Evolutionary conservation across 2,329 filamentous ascomycete genomes (phyloP).

Genomic region (Furcasterigmium furcatum): DNA sequence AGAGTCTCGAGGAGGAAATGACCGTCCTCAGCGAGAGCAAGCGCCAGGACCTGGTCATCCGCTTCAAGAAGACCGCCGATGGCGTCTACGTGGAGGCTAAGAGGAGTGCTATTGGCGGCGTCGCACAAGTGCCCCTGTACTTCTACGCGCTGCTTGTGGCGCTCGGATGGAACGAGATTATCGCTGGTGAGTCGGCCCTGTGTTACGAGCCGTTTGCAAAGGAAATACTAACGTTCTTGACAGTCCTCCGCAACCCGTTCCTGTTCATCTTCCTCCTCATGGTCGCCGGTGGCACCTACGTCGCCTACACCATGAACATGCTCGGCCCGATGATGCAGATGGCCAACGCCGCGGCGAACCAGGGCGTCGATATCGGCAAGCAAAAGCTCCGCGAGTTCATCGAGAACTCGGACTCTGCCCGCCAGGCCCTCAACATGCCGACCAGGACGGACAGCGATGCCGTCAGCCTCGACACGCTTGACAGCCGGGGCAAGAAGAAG

Average conservation of each 20-base stretch:
- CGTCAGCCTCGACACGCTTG: constrained; percentile 58
- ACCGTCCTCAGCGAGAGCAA: constrained; percentile 89
- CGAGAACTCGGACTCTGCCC: constrained; percentile 79
- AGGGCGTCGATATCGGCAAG: constrained; percentile 89
- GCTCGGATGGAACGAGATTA: constrained; percentile 97
- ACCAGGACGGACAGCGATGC: constrained; percentile 39
- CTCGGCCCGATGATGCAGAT: constrained; percentile 96
- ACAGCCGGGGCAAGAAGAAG: constrained; percentile 55
- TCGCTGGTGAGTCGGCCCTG: constrained; percentile 66
- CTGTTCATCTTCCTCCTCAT: constrained; percentile 89
- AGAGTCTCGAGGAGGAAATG: constrained; percentile 94
- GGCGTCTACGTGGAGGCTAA: constrained; percentile 98
- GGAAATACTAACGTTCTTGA: constrained; percentile 7
- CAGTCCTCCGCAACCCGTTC: constrained; percentile 89
- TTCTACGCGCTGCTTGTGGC: constrained; percentile 89
- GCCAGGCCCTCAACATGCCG: constrained; percentile 78
- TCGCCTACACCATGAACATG: constrained; percentile 91
- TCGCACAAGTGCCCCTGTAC: constrained; percentile 90
- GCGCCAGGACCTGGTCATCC: constrained; percentile 83
- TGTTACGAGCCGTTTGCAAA: too few relatives aligned
- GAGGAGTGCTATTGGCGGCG: constrained; percentile 90
- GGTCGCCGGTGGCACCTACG: constrained; percentile 71
- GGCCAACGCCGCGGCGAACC: constrained; percentile 80
- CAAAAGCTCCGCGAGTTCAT: constrained; percentile 87
- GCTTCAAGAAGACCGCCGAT: constrained; percentile 98